Evolutionary conservation across 257 asterid species (phyloP).

Genomic region (Linderniella brevidens): DNA sequence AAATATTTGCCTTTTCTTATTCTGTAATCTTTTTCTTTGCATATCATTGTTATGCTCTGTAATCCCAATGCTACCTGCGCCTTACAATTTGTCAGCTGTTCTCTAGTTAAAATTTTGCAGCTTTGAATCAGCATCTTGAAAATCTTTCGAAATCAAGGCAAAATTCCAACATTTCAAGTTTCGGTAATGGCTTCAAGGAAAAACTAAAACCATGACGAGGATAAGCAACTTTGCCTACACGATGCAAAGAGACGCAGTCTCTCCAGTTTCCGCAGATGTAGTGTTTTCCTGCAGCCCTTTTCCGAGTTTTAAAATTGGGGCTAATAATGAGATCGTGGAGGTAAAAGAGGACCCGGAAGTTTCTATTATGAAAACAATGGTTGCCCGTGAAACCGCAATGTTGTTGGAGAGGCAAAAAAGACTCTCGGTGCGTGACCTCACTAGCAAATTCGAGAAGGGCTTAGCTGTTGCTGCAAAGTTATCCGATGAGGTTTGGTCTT

Average conservation of each 20-base stretch:
- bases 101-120: too few relatives aligned
- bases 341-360: slow-evolving; percentile 37
- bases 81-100: too few relatives aligned
- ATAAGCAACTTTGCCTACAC: slow-evolving; percentile 59
- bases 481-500: slow-evolving; percentile 55
- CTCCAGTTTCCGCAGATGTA: slow-evolving; percentile 80
- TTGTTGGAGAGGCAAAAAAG: slow-evolving; percentile 76
- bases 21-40: too few relatives aligned
- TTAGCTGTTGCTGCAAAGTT: slow-evolving; percentile 88
- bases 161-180: too few relatives aligned
- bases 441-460: slow-evolving; percentile 92
- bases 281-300: slow-evolving; percentile 58
- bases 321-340: slow-evolving; percentile 68
- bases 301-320: slow-evolving; percentile 64
- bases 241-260: slow-evolving; percentile 58
- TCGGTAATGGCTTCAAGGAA: slow-evolving; percentile 10
- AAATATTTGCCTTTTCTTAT: too few relatives aligned
- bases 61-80: too few relatives aligned
- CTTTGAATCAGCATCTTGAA: too few relatives aligned
- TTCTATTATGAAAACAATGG: slow-evolving; percentile 56
- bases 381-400: slow-evolving; percentile 65
- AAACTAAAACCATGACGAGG: slow-evolving; percentile 46
- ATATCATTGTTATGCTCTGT: too few relatives aligned
- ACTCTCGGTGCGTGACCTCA: slow-evolving; percentile 93
- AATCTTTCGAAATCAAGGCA: too few relatives aligned